A percentile compares a stretch with the other conserved stretches of the same genome.
These are phyloP conservation scores for Coemansia sp. DNA, from an alignment of 192 early-diverging fungal genomes.

Conservation along the genomic window DNA sequence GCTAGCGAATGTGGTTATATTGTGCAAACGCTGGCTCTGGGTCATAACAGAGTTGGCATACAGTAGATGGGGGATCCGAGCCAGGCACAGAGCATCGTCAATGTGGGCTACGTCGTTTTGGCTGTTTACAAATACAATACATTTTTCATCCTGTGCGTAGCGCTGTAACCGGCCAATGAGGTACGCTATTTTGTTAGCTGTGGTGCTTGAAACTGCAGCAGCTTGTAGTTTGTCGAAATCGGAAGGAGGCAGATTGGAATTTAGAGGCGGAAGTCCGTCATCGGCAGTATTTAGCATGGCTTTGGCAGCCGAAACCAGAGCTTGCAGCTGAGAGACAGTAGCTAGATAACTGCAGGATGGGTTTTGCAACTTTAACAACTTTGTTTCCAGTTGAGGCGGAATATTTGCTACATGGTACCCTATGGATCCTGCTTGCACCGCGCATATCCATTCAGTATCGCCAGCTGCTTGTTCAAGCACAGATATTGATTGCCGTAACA, in stretches of 20 bases:
- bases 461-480: slow-evolving; percentile 26
- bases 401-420: slow-evolving; percentile 25
- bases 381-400: slow-evolving; percentile 5
- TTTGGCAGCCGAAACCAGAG: slow-evolving; percentile 11
- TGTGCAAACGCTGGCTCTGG: slow-evolving; percentile 44
- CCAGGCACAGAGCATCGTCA: slow-evolving; percentile 36
- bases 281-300: slow-evolving; percentile 15
- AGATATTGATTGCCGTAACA: slow-evolving; percentile 22
- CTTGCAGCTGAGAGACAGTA: slow-evolving; percentile 24
- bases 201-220: slow-evolving; percentile 7
- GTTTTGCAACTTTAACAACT: not conserved
- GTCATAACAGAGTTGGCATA: slow-evolving; percentile 42
- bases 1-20: slow-evolving; percentile 50
- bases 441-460: slow-evolving; percentile 27
- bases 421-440: slow-evolving; percentile 26
- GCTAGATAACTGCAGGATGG: not conserved
- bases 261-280: slow-evolving; percentile 33
- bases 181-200: slow-evolving; percentile 44
- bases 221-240: slow-evolving; percentile 29
- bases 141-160: slow-evolving; percentile 39
- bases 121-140: slow-evolving; percentile 43
- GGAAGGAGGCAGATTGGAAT: slow-evolving; percentile 26
- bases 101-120: slow-evolving; percentile 24
- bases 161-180: slow-evolving; percentile 22
- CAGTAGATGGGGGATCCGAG: slow-evolving; percentile 36